Base-by-base conservation (phyloP, 139 green algal genomes). In the Micractinium sp. region DNA sequence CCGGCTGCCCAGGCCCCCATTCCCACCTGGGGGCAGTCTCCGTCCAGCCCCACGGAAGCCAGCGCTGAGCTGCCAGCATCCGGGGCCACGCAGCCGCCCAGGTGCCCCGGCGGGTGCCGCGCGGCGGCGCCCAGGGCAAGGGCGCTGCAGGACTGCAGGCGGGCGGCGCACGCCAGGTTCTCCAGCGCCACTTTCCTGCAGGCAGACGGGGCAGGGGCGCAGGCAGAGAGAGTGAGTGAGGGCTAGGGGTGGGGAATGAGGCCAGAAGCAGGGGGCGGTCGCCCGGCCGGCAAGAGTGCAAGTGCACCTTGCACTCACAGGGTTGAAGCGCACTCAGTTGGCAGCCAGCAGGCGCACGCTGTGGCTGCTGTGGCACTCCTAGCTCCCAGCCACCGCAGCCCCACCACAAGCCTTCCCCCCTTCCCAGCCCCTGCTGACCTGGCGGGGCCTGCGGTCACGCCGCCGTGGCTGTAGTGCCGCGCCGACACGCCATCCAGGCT, bases 1-100 rank as follows among this genome's bases (percentile, higher is more conserved):
- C 22, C 67, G 33, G 67, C 66, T 35, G 67, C 23, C 20, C 31
- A n/a, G 1, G 23, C 67, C 67, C 15, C 47, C 47, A 18, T n/a
- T 2, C 56, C 9, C 38, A 80, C 82, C 82, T 87, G 19, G 0
- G 88, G 83, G 67, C 89, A 92, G 82, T 91, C 89, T 38, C 85
- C 89, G 47, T 93, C 91, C 53, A 93, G 61, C 29, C 91, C 91
- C 33, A 93, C 38, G 0, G 89, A 93, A 14, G 81, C 87, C 15
- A 93, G 38, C 25, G 75, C 84, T 22, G 90, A 90, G 53, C 20
- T 5, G 35, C 31, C 66, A 2, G 79, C 79, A 36, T 35, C 76
- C 4, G 77, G 29, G 2, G 31, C 78, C 78, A 86, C 47, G 2
- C 16, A 53, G 19, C 12, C 5, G 3, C 33, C 39, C 80, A 53